Evolutionary conservation across 23 red algal species (phyloP).

Genomic region (Gracilaria caudata): DNA sequence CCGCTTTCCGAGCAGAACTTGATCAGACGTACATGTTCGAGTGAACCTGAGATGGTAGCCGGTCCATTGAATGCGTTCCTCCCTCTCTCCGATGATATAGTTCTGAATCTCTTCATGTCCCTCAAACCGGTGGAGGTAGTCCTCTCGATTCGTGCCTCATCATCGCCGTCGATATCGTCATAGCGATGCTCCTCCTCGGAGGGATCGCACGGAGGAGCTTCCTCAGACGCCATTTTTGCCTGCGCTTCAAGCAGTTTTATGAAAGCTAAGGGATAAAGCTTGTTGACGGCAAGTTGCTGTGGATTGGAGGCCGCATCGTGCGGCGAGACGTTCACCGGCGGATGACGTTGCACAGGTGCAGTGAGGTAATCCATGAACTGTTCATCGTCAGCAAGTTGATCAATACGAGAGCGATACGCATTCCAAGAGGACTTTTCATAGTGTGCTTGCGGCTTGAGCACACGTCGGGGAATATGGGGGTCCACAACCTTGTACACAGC

Average conservation of each 20-base stretch:
- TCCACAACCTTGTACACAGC: constrained; percentile 31
- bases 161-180: constrained; percentile 47
- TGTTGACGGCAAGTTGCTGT: constrained; percentile 50
- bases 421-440: constrained; percentile 46
- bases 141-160: constrained; percentile 40
- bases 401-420: constrained; percentile 48
- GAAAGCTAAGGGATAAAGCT: constrained; percentile 56
- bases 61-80: not conserved
- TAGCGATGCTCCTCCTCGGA: constrained; percentile 43
- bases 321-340: not conserved
- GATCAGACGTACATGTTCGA: constrained; percentile 15
- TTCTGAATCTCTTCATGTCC: constrained; percentile 46
- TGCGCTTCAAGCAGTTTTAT: constrained; percentile 58
- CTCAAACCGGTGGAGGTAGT: constrained; percentile 34
- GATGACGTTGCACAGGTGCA: constrained; percentile 35
- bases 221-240: constrained; percentile 26
- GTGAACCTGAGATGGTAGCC: not conserved
- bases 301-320: not conserved
- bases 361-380: constrained; percentile 57
- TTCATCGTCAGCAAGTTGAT: constrained; percentile 47
- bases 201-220: not conserved
- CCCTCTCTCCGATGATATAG: constrained; percentile 12
- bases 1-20: constrained; percentile 9
- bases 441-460: constrained; percentile 28
- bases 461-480: constrained; percentile 9